Conservation (phyloP, 2,329 filamentous ascomycete genomes). For the Colletotrichum trifolii region DNA sequence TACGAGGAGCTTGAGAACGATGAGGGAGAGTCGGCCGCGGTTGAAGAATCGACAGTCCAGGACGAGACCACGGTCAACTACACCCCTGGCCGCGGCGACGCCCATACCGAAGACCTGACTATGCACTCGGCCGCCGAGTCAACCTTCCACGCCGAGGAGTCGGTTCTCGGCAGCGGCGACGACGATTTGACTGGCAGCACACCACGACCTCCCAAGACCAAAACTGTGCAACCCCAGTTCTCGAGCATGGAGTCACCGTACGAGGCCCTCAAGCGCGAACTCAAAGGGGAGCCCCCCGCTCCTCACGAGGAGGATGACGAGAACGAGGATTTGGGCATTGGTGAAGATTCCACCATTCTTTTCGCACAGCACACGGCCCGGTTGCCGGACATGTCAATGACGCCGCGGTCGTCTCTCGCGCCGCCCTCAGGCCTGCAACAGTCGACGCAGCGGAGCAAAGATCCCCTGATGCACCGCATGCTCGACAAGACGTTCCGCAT, state of each 20-base stretch:
- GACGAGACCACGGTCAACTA: conserved; percentile 63
- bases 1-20: conserved; percentile 85
- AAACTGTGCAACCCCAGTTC: conserved; percentile 62
- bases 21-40: conserved; percentile 64
- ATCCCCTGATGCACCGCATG: conserved; percentile 89
- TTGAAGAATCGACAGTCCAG: conserved; percentile 66
- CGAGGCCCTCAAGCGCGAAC: conserved; percentile 76
- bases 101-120: conserved; percentile 51
- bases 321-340: conserved; percentile 52
- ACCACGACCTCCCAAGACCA: conserved; percentile 67
- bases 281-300: conserved; percentile 56
- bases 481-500: conserved; percentile 96
- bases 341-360: conserved; percentile 59
- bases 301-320: conserved; percentile 47
- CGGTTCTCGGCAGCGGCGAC: conserved; percentile 74
- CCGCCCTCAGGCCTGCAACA: conserved; percentile 58
- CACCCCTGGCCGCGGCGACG: conserved; percentile 41
- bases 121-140: conserved; percentile 47
- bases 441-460: conserved; percentile 59
- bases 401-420: conserved; percentile 53
- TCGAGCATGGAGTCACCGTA: conserved; percentile 81
- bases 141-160: conserved; percentile 66
- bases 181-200: conserved; percentile 74
- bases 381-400: conserved; percentile 72
- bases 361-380: conserved; percentile 65